Base-by-base conservation (phyloP, 2,329 filamentous ascomycete species). In the Aureobasidium zeae region DNA sequence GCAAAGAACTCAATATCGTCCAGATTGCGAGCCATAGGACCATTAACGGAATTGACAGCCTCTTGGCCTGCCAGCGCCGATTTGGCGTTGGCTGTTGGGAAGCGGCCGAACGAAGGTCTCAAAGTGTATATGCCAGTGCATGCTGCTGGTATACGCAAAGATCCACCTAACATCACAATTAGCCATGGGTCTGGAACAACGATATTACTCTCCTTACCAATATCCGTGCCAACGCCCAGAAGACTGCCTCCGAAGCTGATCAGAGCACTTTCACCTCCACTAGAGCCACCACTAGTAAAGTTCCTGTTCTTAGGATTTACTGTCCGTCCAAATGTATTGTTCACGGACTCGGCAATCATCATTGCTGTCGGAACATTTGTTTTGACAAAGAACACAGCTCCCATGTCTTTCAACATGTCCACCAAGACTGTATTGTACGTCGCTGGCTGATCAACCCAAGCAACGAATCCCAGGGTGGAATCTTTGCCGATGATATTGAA, bases 331-430 rank as follows among this genome's bases (percentile, higher is more conserved):
- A 77, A 76, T 2, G 74, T 66, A 51, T 81, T 79, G 60, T 82
- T 83, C 12, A 79, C 74, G 1, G 69, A 74, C 55, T 83, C 79
- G 10, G 76, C 72, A 39, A 81, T 79, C 78, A 83, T 81, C 30
- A 32, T 32, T 10, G 76, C 76, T 1, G 76, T 79, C 0, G 81
- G 79, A 2, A 84, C 66, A 52, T 83, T 83, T 1, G 81, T 84
- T 60, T 84, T 84, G 51, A 74, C 71, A 51, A 83, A 81, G n/a
- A 81, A 62, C 0, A 85, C 68, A 1, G 80, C 80, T 1, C 81
- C 81, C 0, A 77, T 66, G 13, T 68, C 65, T 19, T 74, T 61
- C 3, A 85, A 59, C 1, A 81, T 63, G 7, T 73, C 66, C 0
- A 82, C 73, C 5, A 83, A 62, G 0, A 71, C 67, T 0, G 75